A percentile compares a stretch with the other conserved stretches of the same genome.
These are phyloP conservation scores for Fraxinus nigra DNA, from an alignment of 305 asterid genomes.

Conservation along the genomic window DNA sequence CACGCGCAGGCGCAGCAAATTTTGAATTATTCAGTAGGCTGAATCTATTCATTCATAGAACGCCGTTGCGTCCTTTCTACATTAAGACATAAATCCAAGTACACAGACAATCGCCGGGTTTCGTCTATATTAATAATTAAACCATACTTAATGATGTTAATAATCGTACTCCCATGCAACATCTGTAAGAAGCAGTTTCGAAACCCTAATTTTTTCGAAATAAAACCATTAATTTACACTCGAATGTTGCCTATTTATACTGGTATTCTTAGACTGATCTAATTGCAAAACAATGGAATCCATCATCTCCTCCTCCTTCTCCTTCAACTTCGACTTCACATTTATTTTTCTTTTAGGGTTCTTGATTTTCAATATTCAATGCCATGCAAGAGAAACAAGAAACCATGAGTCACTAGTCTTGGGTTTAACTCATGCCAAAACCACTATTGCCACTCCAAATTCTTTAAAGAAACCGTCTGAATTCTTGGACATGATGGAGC, in stretches of 20 bases:
- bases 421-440: slow-evolving; percentile 40
- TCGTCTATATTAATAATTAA: not conserved
- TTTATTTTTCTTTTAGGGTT: slow-evolving; percentile 22
- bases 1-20: slow-evolving; percentile 24
- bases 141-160: not conserved
- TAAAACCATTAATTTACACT: not conserved
- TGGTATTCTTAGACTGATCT: not conserved
- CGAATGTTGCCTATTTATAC: slow-evolving; percentile 28
- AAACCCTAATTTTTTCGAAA: not conserved
- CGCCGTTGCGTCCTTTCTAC: slow-evolving; percentile 16
- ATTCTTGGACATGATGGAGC: slow-evolving; percentile 40
- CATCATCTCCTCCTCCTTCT: not conserved
- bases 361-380: slow-evolving; percentile 19
- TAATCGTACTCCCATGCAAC: slow-evolving; percentile 17
- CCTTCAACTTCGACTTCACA: not conserved
- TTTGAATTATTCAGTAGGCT: slow-evolving; percentile 13
- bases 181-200: slow-evolving; percentile 4
- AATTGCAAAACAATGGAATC: not conserved
- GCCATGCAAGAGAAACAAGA: slow-evolving; percentile 34
- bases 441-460: slow-evolving; percentile 38
- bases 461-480: slow-evolving; percentile 24
- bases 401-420: slow-evolving; percentile 38
- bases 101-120: not conserved
- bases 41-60: slow-evolving; percentile 18
- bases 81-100: slow-evolving; percentile 16